These are phyloP conservation scores for Barbatosphaeria neglecta DNA, from an alignment of 495 filamentous ascomycete genomes.

Conservation along the genomic window DNA sequence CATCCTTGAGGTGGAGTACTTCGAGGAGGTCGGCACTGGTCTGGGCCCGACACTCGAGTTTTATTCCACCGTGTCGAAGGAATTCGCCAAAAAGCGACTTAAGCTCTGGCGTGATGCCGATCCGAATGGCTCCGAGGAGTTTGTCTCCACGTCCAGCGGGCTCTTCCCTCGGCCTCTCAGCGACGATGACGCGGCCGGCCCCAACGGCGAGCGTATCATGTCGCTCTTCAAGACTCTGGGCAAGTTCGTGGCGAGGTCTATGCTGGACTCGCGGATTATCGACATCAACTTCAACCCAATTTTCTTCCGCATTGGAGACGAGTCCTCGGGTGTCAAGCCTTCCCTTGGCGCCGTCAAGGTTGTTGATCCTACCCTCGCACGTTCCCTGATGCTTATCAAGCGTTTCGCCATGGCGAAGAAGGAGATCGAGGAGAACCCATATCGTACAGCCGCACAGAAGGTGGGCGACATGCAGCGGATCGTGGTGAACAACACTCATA, in stretches of 20 bases:
- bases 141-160: slow-evolving; percentile 73
- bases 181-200: slow-evolving; percentile 57
- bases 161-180: slow-evolving; percentile 91
- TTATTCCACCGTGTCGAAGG: slow-evolving; percentile 94
- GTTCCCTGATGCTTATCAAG: slow-evolving; percentile 77
- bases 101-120: slow-evolving; percentile 95
- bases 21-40: slow-evolving; percentile 96
- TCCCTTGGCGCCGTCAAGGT: slow-evolving; percentile 86
- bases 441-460: slow-evolving; percentile 56
- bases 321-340: slow-evolving; percentile 58
- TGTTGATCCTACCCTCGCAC: slow-evolving; percentile 78
- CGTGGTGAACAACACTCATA: slow-evolving; percentile 54
- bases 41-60: slow-evolving; percentile 96
- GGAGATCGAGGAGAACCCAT: slow-evolving; percentile 57
- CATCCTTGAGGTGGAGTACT: slow-evolving; percentile 95
- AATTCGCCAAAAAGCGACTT: slow-evolving; percentile 92
- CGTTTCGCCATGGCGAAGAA: slow-evolving; percentile 77
- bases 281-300: slow-evolving; percentile 96
- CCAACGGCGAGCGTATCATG: slow-evolving; percentile 72
- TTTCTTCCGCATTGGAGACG: slow-evolving; percentile 89
- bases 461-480: slow-evolving; percentile 54
- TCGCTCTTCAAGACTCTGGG: slow-evolving; percentile 88
- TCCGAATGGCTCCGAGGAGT: slow-evolving; percentile 61
- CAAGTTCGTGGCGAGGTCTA: slow-evolving; percentile 94
- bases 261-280: slow-evolving; percentile 97